Evolutionary conservation across 768 basidiomycete genomes (phyloP), one percentile per base, ranked within the genome.

Genomic region (Rhodocollybia butyracea): DNA sequence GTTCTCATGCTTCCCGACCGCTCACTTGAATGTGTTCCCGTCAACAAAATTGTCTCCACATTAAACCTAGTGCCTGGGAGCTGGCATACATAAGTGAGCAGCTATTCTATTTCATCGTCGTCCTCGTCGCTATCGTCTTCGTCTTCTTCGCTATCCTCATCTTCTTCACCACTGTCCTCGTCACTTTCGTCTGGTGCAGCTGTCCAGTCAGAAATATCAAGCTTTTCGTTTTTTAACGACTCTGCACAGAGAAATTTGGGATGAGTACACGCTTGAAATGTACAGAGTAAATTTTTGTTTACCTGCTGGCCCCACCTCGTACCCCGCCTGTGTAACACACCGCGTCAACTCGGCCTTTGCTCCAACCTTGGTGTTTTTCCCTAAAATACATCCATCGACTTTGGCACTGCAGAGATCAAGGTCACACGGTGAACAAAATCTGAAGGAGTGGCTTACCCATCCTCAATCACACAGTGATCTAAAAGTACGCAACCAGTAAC

Each of bases 391-490:
- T 10, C 83, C 83, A 15, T 92, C 90, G 2, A 93, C 68, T 69
- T 88, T 91, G 3, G 82, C 88, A 2, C 90, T 91, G 58, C 22
- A 34, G 42, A 34, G 19, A 3, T 60, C 56, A 43, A 55, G 30
- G 40, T 54, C 6, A 45, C 24, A 55, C 21, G 34, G 40, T 27
- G 22, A 24, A 8, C 31, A 29, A 46, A 10, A 13, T 22, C 1
- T 11, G 29, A 38, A 3, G 19, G 5, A 17, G 6, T 52, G 5
- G 65, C 83, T 64, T 59, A 93, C 94, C 93, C 92, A 56, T 96
- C 93, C 40, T 82, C 89, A 12, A 98, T 73, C 3, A 90, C 80
- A 62, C 94, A 95, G 63, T 96, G 94, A 64, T 97, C 95, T 60
- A 94, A 77, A 22, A 98, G 67, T 6, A 96, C 81, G 60, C 89